Base-by-base conservation (phyloP, 257 asterid species). In the Rehmannia glutinosa region DNA sequence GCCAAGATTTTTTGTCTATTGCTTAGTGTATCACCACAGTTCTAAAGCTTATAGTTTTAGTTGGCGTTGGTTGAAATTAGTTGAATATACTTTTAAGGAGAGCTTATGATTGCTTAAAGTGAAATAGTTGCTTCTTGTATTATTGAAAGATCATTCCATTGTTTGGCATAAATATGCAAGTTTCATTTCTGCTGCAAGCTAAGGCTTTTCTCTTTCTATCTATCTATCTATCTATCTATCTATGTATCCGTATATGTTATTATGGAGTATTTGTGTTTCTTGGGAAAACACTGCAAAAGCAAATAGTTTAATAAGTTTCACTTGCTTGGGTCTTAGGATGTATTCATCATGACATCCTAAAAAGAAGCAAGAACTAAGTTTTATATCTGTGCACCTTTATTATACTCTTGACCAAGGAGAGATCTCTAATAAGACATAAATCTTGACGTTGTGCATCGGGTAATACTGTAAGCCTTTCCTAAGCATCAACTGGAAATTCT, bases 141-240 rank as follows among this genome's bases (percentile, higher is more conserved):
- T 24, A 33, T 54, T 6, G 1, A 66, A 16, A 27, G 41, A 25
- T n/a, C 42, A 54, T 41, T 54, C 21, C 20, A 19, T 39, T 39
- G 21, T 54, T 54, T 68, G 43, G 66, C 66, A 41, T 25, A 68
- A n/a, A 12, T 68, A 17, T 55, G 66, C 57, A 25, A 42, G 35
- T 51, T 51, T 66, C 12, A 8, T 38, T 51, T 47, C 35, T 49
- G 57, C 46, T 63, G 55, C 11, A 24, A 43, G n/a, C 50, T 41
- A 10, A 20, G n/a, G 20, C 11, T 36, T 28, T 32, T 23, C 17
- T 43, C 47, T 2, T 41, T 41, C 13, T 41, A 15, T 39, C 1
- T 1, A 5, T 12, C 15, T 39, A 10, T n/a, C n/a, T n/a, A n/a
- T n/a, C n/a, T n/a, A n/a, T n/a, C 46, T 9, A 39, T 10, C 46